Percentiles rank a stretch among this genome's conserved stretches.
phyloP scores from a whole-genome alignment of 2,329 filamentous ascomycete genomes.

The Cadophora malorum region DNA sequence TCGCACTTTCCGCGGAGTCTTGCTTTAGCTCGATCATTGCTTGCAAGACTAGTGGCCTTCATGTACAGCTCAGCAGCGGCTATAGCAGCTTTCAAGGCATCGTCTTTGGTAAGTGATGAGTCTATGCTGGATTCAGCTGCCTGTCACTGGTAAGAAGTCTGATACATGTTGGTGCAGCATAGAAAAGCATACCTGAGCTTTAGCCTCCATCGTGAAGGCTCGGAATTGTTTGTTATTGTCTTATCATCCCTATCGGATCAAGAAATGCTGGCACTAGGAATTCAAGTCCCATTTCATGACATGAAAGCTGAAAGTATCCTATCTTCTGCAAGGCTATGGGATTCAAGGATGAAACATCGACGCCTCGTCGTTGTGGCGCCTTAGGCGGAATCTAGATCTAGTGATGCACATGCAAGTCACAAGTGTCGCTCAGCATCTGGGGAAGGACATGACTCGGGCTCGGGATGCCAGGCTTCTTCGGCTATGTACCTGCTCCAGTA shows the following conservation, averaged over 20 bases:
- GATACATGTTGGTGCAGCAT: constrained; percentile 13
- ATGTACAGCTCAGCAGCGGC: constrained; percentile 82
- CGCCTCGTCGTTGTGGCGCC: not conserved
- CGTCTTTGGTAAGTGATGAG: constrained; percentile 58
- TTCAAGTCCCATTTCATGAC: not conserved
- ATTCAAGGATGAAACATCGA: not conserved
- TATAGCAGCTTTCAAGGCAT: constrained; percentile 78
- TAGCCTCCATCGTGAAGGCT: constrained; percentile 51
- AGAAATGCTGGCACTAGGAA: not conserved
- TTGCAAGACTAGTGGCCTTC: constrained; percentile 70
- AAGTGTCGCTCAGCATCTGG: constrained; percentile 6
- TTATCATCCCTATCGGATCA: not conserved
- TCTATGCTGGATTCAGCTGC: constrained; percentile 60
- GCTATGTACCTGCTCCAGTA: not conserved
- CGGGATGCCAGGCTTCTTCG: not conserved
- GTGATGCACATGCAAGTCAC: constrained; percentile 5
- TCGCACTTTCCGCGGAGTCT: constrained; percentile 73
- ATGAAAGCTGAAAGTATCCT: not conserved
- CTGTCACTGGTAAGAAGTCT: constrained; percentile 47
- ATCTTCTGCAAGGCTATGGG: constrained; percentile 6
- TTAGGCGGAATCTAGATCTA: not conserved
- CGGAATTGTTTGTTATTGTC: not conserved
- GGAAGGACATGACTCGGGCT: constrained; percentile 1
- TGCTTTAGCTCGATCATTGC: constrained; percentile 66
- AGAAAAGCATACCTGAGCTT: constrained; percentile 52